phyloP scores from a whole-genome alignment of 2,329 filamentous ascomycete genomes.

The Diplodia intermedia region DNA sequence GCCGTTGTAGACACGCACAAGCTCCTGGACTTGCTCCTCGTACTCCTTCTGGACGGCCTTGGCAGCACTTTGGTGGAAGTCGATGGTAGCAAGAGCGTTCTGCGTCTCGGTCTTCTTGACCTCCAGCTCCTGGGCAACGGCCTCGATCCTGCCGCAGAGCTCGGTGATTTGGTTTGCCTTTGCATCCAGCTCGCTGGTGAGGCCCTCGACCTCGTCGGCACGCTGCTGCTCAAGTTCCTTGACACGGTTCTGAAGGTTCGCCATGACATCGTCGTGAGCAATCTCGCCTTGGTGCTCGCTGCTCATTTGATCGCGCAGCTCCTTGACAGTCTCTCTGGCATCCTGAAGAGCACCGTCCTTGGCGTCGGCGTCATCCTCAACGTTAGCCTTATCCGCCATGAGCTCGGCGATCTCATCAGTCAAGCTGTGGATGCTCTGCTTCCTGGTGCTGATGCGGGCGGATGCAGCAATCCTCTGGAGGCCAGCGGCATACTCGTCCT shows the following conservation, averaged over 20 bases:
- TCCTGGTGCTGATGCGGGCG: constrained; percentile 18
- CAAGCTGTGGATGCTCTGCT: constrained; percentile 22
- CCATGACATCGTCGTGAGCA: constrained; percentile 13
- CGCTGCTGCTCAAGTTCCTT: constrained; percentile 31
- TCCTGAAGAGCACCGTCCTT: constrained; percentile 20
- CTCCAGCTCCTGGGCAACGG: constrained; percentile 25
- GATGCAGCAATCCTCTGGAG: constrained; percentile 21
- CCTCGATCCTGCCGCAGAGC: constrained; percentile 22
- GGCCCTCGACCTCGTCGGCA: constrained; percentile 16
- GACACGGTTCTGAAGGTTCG: constrained; percentile 25
- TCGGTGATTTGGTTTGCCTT: constrained; percentile 29
- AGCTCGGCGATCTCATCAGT: constrained; percentile 19
- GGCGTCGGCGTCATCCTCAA: constrained; percentile 14
- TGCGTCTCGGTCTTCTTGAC: constrained; percentile 24
- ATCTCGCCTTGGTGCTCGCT: constrained; percentile 26
- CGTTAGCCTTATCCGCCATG: constrained; percentile 15
- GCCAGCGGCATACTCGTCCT: constrained; percentile 10
- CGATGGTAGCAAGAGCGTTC: constrained; percentile 19
- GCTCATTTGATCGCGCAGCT: constrained; percentile 23
- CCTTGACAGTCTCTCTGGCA: constrained; percentile 16
- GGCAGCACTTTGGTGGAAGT: constrained; percentile 27
- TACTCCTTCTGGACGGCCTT: constrained; percentile 28
- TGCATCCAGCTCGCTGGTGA: constrained; percentile 17
- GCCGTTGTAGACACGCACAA: constrained; percentile 31
- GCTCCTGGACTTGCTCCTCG: constrained; percentile 31